phyloP scores from a whole-genome alignment of 805 yeast genomes.

The Cyberlindnera euphorbiae region DNA sequence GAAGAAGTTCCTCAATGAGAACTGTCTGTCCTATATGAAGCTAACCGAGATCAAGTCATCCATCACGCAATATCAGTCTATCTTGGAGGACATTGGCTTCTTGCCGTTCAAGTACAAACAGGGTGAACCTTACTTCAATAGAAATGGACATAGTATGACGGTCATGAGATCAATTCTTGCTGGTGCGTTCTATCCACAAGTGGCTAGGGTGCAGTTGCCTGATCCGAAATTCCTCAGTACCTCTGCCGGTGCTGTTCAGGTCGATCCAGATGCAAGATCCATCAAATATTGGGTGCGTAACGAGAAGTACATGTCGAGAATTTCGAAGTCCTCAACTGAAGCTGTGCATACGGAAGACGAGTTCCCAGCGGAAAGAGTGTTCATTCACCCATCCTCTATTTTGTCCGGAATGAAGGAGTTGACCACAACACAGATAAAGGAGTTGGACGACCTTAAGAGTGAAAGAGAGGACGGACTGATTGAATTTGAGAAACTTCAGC shows the following conservation, averaged over 20 bases:
- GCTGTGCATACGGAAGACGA: slow-evolving; percentile 20
- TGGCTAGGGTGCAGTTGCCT: slow-evolving; percentile 78
- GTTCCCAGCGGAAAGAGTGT: slow-evolving; percentile 65
- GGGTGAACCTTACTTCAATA: slow-evolving; percentile 36
- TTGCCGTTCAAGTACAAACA: slow-evolving; percentile 48
- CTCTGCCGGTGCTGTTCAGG: slow-evolving; percentile 73
- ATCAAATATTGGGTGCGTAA: slow-evolving; percentile 72
- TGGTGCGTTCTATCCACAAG: slow-evolving; percentile 78
- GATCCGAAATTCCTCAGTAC: slow-evolving; percentile 70
- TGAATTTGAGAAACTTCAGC: slow-evolving; percentile 29
- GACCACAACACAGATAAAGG: slow-evolving; percentile 24
- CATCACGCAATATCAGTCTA: slow-evolving; percentile 60
- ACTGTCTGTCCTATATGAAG: slow-evolving; percentile 56
- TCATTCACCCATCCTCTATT: slow-evolving; percentile 82
- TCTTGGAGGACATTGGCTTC: slow-evolving; percentile 76
- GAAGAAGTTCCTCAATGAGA: slow-evolving; percentile 47
- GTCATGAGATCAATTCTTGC: slow-evolving; percentile 66
- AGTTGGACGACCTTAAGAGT: slow-evolving; percentile 22
- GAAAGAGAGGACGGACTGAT: slow-evolving; percentile 38
- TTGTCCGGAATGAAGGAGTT: slow-evolving; percentile 44
- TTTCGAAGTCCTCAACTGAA: slow-evolving; percentile 7
- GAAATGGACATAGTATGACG: slow-evolving; percentile 44
- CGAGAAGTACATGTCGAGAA: slow-evolving; percentile 39
- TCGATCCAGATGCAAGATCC: slow-evolving; percentile 75
- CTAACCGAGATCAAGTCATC: slow-evolving; percentile 71